Base-by-base conservation (phyloP, 176 grass and related monocot genomes). In the Leersia perrieri region DNA sequence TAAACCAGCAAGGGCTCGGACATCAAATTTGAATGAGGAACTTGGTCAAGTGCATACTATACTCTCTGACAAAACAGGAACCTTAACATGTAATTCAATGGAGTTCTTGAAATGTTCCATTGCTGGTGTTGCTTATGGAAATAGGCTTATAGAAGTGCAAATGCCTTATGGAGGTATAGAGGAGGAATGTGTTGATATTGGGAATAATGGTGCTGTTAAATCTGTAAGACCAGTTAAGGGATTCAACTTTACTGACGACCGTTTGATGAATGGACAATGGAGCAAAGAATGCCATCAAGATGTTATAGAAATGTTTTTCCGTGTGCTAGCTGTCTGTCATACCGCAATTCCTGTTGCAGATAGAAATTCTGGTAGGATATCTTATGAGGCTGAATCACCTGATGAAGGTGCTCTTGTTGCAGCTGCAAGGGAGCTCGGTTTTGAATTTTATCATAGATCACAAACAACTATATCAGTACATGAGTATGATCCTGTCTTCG, bases 101-200 rank as follows among this genome's bases (percentile, higher is more conserved):
- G 94, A 97, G 70, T 97, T 97, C 80, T 77, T 97, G 73, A 97
- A 94, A 85, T 97, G 94, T 76, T 97, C 94, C 10, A 94, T 97
- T 55, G 89, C 91, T 14, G 94, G 92, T 53, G 89, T 75, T 63
- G 80, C 89, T 76, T 97, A 97, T 74, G 94, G 94, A 4, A 75
- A 83, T 31, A 89, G 82, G 9, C 67, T 87, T 62, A 85, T 69
- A 15, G 89, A 94, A 85, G 88, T 90, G 11, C 88, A 90, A 68
- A 92, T 70, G n/a, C 88, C 92, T 68, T 90, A 80, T 76, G 92
- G 82, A 81, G 90, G 81, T 77, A 90, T 87, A 88, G 77, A 73
- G 6, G 64, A 80, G 87, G 76, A 80, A 61, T 62, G 78, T 75
- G 85, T 40, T 79, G 67, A 47, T 68, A 80, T 71, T 77, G 73